A percentile compares a stretch with the other conserved stretches of the same genome.
Conservation (phyloP, 495 filamentous ascomycete species). For the Cladorrhinum samala region DNA sequence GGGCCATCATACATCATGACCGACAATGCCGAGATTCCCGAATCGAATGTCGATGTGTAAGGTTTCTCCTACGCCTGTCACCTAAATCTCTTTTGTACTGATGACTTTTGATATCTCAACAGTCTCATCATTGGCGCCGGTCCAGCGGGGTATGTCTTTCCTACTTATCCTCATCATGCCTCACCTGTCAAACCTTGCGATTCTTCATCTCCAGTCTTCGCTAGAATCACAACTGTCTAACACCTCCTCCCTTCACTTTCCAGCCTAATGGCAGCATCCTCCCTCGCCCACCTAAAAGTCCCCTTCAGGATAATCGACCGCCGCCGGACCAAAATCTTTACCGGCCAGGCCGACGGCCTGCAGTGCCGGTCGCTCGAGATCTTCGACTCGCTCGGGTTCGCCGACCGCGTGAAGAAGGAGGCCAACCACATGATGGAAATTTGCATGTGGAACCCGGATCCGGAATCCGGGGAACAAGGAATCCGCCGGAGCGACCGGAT, state of each 20-base stretch:
- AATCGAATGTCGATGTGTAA: conserved; percentile 2
- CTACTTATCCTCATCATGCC: no score
- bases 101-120: not conserved
- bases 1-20: not conserved
- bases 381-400: conserved; percentile 61
- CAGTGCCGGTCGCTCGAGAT: conserved; percentile 53
- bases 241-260: no score
- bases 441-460: conserved; percentile 42
- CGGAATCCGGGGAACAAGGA: conserved; percentile 42
- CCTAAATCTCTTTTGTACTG: not conserved
- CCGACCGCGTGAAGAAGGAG: conserved; percentile 54
- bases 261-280: conserved; percentile 60
- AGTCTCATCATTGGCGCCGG: conserved; percentile 59
- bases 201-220: no score
- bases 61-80: not conserved
- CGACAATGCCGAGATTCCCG: not conserved
- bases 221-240: no score
- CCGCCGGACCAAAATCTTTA: conserved; percentile 29
- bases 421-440: conserved; percentile 48
- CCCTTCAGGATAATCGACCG: conserved; percentile 58
- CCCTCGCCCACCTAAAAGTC: conserved; percentile 56
- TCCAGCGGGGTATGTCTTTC: conserved; percentile 49
- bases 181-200: no score
- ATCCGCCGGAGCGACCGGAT: conserved; percentile 48
- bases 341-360: conserved; percentile 24